Percentiles rank a stretch among this genome's conserved stretches.
Evolutionary conservation across 208 protist genomes (phyloP).

Genomic region (Crithidia bombi): DNA sequence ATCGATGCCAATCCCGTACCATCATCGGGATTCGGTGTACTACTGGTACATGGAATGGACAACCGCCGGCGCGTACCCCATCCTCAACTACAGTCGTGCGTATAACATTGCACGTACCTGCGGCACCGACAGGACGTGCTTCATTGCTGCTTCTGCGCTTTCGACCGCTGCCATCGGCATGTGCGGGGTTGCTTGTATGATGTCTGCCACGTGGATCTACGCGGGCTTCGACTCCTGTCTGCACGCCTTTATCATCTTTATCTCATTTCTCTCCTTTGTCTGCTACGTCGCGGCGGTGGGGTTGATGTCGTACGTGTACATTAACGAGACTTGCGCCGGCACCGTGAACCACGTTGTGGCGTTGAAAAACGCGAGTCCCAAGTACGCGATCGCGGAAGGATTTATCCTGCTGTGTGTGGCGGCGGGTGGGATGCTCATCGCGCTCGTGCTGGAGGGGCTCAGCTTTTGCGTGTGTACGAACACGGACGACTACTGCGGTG

Average conservation of each 20-base stretch:
- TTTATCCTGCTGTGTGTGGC: conserved; percentile 30
- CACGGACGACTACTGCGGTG: conserved; percentile 19
- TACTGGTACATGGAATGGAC: conserved; percentile 27
- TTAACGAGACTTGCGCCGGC: conserved; percentile 6
- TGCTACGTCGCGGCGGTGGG: conserved; percentile 29
- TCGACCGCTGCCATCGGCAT: conserved; percentile 25
- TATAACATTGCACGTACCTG: conserved; percentile 19
- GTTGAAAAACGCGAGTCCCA: conserved; percentile 5
- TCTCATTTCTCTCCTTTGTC: conserved; percentile 28
- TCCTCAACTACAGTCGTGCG: background rate
- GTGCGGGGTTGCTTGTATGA: conserved; percentile 22
- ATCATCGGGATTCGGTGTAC: conserved; percentile 9
- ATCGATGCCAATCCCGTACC: background rate
- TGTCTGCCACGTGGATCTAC: conserved; percentile 29
- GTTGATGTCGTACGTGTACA: conserved; percentile 22
- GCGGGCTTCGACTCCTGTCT: conserved; percentile 27
- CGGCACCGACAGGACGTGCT: conserved; percentile 10
- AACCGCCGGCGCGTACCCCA: background rate
- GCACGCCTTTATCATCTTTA: conserved; percentile 30
- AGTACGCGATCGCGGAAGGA: conserved; percentile 32
- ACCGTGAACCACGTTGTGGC: background rate
- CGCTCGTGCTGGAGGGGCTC: background rate
- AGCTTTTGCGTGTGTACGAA: conserved; percentile 20
- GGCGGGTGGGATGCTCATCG: conserved; percentile 26
- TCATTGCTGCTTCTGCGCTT: conserved; percentile 18